These are phyloP conservation scores for Flaveria bidentis DNA, from an alignment of 129 eudicot species.

Conservation along the genomic window DNA sequence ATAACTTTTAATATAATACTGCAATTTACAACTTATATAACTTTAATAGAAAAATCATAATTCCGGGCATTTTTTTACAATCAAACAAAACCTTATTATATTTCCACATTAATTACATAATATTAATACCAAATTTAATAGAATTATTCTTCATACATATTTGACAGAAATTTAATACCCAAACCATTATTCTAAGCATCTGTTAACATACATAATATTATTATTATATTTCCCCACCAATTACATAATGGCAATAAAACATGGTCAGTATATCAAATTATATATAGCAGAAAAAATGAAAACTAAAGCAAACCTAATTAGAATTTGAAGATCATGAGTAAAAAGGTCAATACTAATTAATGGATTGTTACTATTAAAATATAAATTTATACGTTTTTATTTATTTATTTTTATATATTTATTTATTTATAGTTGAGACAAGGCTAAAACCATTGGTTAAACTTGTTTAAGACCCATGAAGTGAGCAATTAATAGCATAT, in stretches of 20 bases:
- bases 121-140: not conserved
- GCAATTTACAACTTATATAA: not conserved
- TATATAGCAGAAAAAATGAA: not conserved
- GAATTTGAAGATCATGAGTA: not conserved
- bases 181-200: not conserved
- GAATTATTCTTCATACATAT: not conserved
- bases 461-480: conserved; percentile 9
- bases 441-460: conserved; percentile 15
- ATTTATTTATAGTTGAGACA: conserved; percentile 15
- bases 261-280: not conserved
- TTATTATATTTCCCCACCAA: not conserved
- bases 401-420: not conserved
- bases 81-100: not conserved
- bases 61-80: not conserved
- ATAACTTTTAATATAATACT: not conserved
- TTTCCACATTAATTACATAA: not conserved
- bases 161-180: conserved; percentile 6
- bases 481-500: conserved; percentile 36
- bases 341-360: not conserved
- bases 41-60: not conserved
- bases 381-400: no score
- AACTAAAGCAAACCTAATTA: not conserved
- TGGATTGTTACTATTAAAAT: no score
- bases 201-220: not conserved
- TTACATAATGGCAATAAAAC: not conserved